Evolutionary conservation across 495 filamentous ascomycete species (phyloP), one percentile per base, ranked within the genome.

Genomic region (Bathelium albidoporum): DNA sequence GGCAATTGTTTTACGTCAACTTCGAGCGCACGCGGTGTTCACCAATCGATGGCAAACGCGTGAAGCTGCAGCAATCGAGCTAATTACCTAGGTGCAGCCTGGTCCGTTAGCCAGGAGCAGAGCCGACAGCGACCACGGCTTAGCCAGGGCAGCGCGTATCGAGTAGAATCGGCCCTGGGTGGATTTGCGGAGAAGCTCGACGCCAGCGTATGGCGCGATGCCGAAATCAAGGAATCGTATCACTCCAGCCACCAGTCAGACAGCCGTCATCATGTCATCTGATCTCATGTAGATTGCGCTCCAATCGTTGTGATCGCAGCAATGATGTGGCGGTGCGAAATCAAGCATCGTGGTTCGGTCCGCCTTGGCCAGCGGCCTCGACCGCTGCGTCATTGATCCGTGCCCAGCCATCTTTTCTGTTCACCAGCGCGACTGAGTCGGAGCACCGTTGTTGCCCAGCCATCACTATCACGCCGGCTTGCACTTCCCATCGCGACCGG

Each of bases 311-410:
- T 11, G 11, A n/a, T 29, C 9, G 4, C 5, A 26, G 24, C 16
- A 24, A 55, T 29, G 49, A 55, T 29, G 49, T 55, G 49, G 49
- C 49, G 49, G 49, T 55, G 49, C 49, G 49, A 55, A 55, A 29
- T 11, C 24, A 26, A 29, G 20, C 5, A 55, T 11, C 0, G 16
- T 5, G 16, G 16, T 16, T 49, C 44, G 44, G 44, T 20, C 10
- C 5, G n/a, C 22, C 5, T 49, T 49, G 10, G 14, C 5, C 44
- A 12, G 16, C 44, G 5, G 16, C 36, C 44, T 49, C 22, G 14
- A 18, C 5, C 5, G 10, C 44, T 55, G 49, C 49, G 49, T 55
- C 49, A 55, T 55, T 55, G 49, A 55, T 55, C 49, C 24, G 49
- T 55, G 49, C 49, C 16, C 24, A 20, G 20, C 49, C 20, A 22